Evolutionary conservation across 345 rosid genomes (phyloP), one percentile per base, ranked within the genome.

Genomic region (Raphanus raphanistrum): DNA sequence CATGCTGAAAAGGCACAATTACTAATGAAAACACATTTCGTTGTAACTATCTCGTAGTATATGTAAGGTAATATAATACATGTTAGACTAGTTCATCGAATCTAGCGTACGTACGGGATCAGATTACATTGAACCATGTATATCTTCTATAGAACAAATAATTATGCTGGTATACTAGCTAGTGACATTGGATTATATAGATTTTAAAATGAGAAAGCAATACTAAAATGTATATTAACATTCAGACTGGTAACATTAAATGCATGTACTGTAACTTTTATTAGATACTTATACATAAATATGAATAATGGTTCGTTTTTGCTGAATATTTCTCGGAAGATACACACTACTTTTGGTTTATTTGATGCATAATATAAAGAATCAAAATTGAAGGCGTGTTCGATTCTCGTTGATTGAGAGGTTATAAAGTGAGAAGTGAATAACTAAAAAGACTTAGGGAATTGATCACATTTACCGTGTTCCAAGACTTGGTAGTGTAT

Each of bases 401-500:
- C 75, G 25, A 36, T 73, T 68, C 71, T 73, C 71, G 70, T 68
- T 68, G 78, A 62, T 73, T 35, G 29, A 68, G 74, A 60, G 69
- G 36, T 50, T 26, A 60, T 15, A 35, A 35, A 60, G 66, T 64
- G 72, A 72, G 26, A 41, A 45, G 52, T 45, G 52, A 45, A 4
- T 12, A 61, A 35, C 63, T 31, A 73, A 73, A 79, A 79, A 79
- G 82, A 68, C 59, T 61, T 79, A 4, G 79, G 82, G 78, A 79
- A 79, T 29, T 68, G 82, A 60, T 79, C 70, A 63, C 66, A 73
- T 50, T 73, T 38, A 73, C 61, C 74, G 52, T 62, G 66, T 38
- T 79, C 60, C 74, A 67, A 79, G 78, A 73, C 66, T 79, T 79
- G 58, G 70, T 79, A 72, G 82, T 68, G 82, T 68, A 29, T 41